These are phyloP conservation scores for Aspergillus sp. DNA, from an alignment of 2,329 filamentous ascomycete species.

Conservation along the genomic window DNA sequence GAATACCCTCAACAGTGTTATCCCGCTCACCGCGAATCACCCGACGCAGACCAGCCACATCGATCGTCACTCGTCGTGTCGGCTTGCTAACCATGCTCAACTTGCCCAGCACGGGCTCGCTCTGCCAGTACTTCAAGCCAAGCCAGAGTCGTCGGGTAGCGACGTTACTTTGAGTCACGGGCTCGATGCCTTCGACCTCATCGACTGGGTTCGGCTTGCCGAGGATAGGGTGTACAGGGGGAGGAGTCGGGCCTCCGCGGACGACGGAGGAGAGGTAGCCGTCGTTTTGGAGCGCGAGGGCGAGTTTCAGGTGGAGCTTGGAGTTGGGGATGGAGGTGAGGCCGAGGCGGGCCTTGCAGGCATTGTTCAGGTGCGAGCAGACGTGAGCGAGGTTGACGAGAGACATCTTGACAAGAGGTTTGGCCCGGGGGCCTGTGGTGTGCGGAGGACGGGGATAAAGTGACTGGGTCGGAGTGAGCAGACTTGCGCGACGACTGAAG, in stretches of 20 bases:
- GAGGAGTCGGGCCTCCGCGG: constrained; percentile 66
- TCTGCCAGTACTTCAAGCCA: constrained; percentile 86
- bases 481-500: background rate
- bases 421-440: constrained; percentile 22
- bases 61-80: constrained; percentile 69
- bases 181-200: constrained; percentile 44
- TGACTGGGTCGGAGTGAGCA: constrained; percentile 5
- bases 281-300: constrained; percentile 75
- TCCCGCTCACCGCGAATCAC: constrained; percentile 69
- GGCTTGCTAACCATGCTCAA: constrained; percentile 71
- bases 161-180: constrained; percentile 69
- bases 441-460: constrained; percentile 1
- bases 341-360: constrained; percentile 76
- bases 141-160: constrained; percentile 78
- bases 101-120: constrained; percentile 72
- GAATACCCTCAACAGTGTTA: constrained; percentile 70
- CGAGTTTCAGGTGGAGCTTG: constrained; percentile 75
- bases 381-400: constrained; percentile 74
- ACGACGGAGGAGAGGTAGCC: constrained; percentile 81
- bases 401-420: constrained; percentile 57
- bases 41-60: constrained; percentile 61
- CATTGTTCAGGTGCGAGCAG: constrained; percentile 91
- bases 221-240: constrained; percentile 54
- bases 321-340: constrained; percentile 80
- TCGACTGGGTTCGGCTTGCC: constrained; percentile 50